Base-by-base conservation (phyloP, 192 early-diverging fungal species). In the Backusella circina region DNA sequence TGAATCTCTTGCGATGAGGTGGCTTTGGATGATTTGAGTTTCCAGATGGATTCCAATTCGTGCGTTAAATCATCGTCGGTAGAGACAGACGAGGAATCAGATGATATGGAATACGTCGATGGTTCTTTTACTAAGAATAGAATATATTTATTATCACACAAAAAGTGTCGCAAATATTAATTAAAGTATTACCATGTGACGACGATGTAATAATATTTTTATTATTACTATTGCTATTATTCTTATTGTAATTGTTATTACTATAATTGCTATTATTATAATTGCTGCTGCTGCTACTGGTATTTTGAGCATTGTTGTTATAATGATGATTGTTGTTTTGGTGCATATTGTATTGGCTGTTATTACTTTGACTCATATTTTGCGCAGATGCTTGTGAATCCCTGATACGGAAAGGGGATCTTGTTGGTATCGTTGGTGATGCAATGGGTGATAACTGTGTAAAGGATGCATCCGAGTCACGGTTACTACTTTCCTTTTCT, bases 151-250 rank as follows among this genome's bases (percentile, higher is more conserved):
- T n/a, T n/a, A 6, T 12, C 21, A 13, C 38, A 35, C 36, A 70
- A 30, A n/a, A 70, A 70, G 39, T 30, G 28, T 18, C n/a, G 26
- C 23, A 70, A 67, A 67, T 12, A 67, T 67, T 67, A 67, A 47
- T 70, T 37, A 35, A 35, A 67, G 28, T 47, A 70, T 70, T 70
- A 70, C 69, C 69, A 70, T 70, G 69, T 70, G 69, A 70, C 39
- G 69, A 70, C 39, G 35, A 35, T 30, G 26, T 30, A 26, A 23
- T 61, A 61, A 3, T 28, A 28, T 61, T 47, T 47, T 47, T 47
- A n/a, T 16, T 47, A 47, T 47, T 47, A 5, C 16, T 39, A 39
- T 39, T 39, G 38, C 2, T 39, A 39, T 12, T 39, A 41, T 41
- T 47, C 6, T 47, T 47, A 16, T 47, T 47, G n/a, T 47, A 47